These are phyloP conservation scores for Dipodascopsis uninucleata DNA, from an alignment of 805 yeast genomes.

Conservation along the genomic window DNA sequence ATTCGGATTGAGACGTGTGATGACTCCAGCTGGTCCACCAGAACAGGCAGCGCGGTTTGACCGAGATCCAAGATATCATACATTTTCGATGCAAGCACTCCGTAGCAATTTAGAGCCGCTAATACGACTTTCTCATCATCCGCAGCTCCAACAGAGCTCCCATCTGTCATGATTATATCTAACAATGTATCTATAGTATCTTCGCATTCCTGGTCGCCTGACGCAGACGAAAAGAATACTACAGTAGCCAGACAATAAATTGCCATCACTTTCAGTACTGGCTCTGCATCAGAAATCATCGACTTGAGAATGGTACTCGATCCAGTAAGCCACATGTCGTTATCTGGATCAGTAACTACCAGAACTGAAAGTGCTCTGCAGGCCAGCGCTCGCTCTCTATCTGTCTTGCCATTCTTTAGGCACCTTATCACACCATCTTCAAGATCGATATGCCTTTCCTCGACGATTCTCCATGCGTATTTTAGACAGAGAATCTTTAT, in stretches of 20 bases:
- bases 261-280: conserved; percentile 14
- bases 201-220: conserved; percentile 6
- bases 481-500: conserved; percentile 18
- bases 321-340: conserved; percentile 7
- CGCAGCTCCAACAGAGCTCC: conserved; percentile 22
- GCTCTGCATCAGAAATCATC: conserved; percentile 6
- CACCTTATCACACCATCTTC: conserved; percentile 16
- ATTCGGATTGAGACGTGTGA: conserved; percentile 19
- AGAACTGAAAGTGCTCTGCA: conserved; percentile 15
- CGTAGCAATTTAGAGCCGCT: conserved; percentile 22
- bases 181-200: conserved; percentile 15
- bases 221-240: conserved; percentile 13
- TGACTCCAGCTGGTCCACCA: conserved; percentile 30
- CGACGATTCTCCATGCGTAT: conserved; percentile 22
- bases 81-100: conserved; percentile 21
- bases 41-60: conserved; percentile 17
- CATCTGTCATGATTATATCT: conserved; percentile 27
- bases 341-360: conserved; percentile 25
- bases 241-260: conserved; percentile 18
- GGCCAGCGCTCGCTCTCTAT: conserved; percentile 15
- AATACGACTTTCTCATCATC: conserved; percentile 27
- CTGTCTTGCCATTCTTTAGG: conserved; percentile 13
- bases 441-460: conserved; percentile 16
- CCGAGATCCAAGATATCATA: conserved; percentile 18
- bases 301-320: conserved; percentile 5